Percentiles rank a stretch among this genome's conserved stretches.
These are phyloP conservation scores for Phylloporus sp. DNA, from an alignment of 1,284 basidiomycete species.

Conservation along the genomic window DNA sequence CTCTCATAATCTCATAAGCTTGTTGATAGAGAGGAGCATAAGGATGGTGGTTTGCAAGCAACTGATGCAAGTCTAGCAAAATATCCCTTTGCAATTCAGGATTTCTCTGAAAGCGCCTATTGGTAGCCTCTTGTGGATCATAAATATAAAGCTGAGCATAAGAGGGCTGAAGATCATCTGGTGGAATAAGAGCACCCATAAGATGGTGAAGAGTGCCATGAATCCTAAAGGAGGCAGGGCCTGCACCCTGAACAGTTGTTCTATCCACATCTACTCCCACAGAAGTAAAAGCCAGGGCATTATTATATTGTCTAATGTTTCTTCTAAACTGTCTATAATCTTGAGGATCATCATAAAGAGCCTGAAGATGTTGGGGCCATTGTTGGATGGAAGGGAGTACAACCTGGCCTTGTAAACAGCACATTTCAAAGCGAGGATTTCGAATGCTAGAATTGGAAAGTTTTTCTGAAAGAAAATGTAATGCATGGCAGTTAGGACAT, in stretches of 20 bases:
- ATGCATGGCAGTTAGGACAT: conserved; percentile 28
- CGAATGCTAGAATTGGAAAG: background rate
- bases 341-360: conserved; percentile 23
- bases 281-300: background rate
- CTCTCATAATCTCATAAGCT: conserved; percentile 35
- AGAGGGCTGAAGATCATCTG: conserved; percentile 17
- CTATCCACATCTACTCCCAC: conserved; percentile 26
- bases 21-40: conserved; percentile 36
- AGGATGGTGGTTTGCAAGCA: conserved; percentile 30
- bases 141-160: conserved; percentile 48
- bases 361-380: conserved; percentile 14
- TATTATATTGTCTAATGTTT: background rate
- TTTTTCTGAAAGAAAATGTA: conserved; percentile 28
- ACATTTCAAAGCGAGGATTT: conserved; percentile 27
- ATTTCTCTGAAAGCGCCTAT: conserved; percentile 30
- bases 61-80: conserved; percentile 33
- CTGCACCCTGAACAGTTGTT: conserved; percentile 32
- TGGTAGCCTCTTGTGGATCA: conserved; percentile 37
- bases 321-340: conserved; percentile 22
- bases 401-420: conserved; percentile 34
- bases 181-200: conserved; percentile 38
- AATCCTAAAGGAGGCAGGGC: conserved; percentile 40
- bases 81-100: conserved; percentile 21
- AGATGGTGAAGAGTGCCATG: conserved; percentile 43
- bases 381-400: conserved; percentile 20